phyloP scores from a whole-genome alignment of 2,329 filamentous ascomycete species.

The Plectosphaerella sp. region DNA sequence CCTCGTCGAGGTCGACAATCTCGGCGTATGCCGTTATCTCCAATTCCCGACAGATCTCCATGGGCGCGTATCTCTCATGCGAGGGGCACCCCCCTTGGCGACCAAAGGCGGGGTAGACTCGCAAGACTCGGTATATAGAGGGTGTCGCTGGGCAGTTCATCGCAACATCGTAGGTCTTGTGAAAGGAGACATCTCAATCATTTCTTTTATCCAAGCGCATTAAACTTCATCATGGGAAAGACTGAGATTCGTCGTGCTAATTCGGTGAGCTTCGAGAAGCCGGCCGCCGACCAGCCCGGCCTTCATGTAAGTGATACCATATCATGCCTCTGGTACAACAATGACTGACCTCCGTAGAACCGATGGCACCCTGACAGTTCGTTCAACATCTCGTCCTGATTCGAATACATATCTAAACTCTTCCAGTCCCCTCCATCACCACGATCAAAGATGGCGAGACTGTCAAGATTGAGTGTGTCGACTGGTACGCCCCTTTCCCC shows the following conservation, averaged over 20 bases:
- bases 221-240: conserved; percentile 46
- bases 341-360: conserved; percentile 49
- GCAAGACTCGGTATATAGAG: not conserved
- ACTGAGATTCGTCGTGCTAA: conserved; percentile 61
- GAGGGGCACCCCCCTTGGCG: not conserved
- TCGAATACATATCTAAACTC: conserved; percentile 1
- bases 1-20: no score
- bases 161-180: no score
- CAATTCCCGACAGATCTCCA: not conserved
- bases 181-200: not conserved
- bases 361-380: conserved; percentile 89
- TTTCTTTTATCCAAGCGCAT: not conserved
- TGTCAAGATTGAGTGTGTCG: conserved; percentile 89
- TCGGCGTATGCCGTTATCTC: not conserved
- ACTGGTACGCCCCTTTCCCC: conserved; percentile 50
- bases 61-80: not conserved
- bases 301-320: conserved; percentile 66
- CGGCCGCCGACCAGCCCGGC: conserved; percentile 63
- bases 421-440: conserved; percentile 65
- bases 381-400: conserved; percentile 14
- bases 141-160: not conserved
- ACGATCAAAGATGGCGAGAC: conserved; percentile 79
- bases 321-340: not conserved
- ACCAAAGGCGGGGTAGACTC: not conserved
- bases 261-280: conserved; percentile 69